Evolutionary conservation across 2,329 filamentous ascomycete species (phyloP).

Genomic region (Fusarium armeniacum): DNA sequence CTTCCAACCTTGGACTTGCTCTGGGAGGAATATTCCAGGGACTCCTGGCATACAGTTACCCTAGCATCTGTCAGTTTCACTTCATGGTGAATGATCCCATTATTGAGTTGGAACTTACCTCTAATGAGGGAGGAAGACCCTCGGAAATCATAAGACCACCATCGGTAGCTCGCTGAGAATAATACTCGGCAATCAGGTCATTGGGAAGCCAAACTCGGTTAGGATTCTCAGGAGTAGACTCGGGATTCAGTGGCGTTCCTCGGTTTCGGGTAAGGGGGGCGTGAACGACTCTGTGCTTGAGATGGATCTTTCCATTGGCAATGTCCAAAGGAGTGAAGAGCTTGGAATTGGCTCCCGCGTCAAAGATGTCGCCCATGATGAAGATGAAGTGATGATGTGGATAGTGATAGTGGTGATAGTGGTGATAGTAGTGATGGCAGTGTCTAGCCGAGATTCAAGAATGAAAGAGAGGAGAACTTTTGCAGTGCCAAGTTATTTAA

Average conservation of each 20-base stretch:
- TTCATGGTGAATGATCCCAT: rapidly evolving
- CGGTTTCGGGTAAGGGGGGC: slow-evolving; percentile 68
- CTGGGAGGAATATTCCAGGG: slow-evolving; percentile 69
- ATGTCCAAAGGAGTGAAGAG: slow-evolving; percentile 55
- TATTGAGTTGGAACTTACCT: slow-evolving; percentile 37
- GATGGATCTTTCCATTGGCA: slow-evolving; percentile 59
- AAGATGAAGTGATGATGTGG: neutral
- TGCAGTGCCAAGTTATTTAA: slow-evolving; percentile 12
- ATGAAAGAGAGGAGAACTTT: neutral
- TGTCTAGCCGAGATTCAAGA: neutral
- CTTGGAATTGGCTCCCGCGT: slow-evolving; percentile 31
- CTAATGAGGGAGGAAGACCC: slow-evolving; percentile 63
- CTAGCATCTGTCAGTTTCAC: slow-evolving; percentile 18
- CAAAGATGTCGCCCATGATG: slow-evolving; percentile 33
- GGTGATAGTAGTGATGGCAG: neutral
- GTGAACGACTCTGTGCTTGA: slow-evolving; percentile 66
- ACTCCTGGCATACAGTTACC: slow-evolving; percentile 59
- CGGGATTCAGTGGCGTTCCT: slow-evolving; percentile 59
- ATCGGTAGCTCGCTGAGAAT: slow-evolving; percentile 58
- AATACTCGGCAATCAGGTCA: slow-evolving; percentile 59
- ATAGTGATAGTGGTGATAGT: neutral
- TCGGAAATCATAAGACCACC: slow-evolving; percentile 62
- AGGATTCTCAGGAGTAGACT: slow-evolving; percentile 64
- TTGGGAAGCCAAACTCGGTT: slow-evolving; percentile 55
- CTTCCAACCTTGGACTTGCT: slow-evolving; percentile 71